These are phyloP conservation scores for Trametes sp. DNA, from an alignment of 1,284 basidiomycete genomes.

Conservation along the genomic window DNA sequence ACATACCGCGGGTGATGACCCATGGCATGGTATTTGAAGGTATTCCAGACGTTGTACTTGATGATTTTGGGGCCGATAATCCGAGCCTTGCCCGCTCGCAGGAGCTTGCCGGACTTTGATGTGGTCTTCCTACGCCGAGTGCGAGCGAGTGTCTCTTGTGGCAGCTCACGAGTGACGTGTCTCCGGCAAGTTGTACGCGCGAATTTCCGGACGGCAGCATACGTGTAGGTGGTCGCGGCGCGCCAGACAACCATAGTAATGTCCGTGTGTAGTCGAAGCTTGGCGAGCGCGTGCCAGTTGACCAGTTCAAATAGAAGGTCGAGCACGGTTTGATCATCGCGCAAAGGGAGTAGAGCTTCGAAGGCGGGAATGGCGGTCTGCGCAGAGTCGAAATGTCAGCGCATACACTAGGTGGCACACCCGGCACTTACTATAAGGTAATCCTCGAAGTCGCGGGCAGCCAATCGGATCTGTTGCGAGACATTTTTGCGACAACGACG, in stretches of 20 bases:
- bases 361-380: too few relatives aligned
- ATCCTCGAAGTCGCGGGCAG: neutral
- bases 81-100: too few relatives aligned
- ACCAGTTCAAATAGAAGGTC: neutral
- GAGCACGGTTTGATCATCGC: too few relatives aligned
- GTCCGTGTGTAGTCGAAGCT: too few relatives aligned
- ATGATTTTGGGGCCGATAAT: neutral
- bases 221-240: too few relatives aligned
- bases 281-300: too few relatives aligned
- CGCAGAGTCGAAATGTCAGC: too few relatives aligned
- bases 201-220: too few relatives aligned
- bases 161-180: conserved; percentile 33
- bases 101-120: neutral
- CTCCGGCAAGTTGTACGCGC: too few relatives aligned
- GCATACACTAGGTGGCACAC: too few relatives aligned
- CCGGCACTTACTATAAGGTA: neutral
- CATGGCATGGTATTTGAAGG: conserved; percentile 30
- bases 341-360: too few relatives aligned
- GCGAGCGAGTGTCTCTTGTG: conserved; percentile 34
- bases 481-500: neutral
- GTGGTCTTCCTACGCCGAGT: conserved; percentile 11
- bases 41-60: conserved; percentile 5
- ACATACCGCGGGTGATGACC: conserved; percentile 42
- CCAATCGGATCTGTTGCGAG: neutral
- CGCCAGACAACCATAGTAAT: too few relatives aligned